Percentiles rank a stretch among this genome's conserved stretches.
Conservation (phyloP, 2,329 filamentous ascomycete species). For the Cercospora nicotianae region DNA sequence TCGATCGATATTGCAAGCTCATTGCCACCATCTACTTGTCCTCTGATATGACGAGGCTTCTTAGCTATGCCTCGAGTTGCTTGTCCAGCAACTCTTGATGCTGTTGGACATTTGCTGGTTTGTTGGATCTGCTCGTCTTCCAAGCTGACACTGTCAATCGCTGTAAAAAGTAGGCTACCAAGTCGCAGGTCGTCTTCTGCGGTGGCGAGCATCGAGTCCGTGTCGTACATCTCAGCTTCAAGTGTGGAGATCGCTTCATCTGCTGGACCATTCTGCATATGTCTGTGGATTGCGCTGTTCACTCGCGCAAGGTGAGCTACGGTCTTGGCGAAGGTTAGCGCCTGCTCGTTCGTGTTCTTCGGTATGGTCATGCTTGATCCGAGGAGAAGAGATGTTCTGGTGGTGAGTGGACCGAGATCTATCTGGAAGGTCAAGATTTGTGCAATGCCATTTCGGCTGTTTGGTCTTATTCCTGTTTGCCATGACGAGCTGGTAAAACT, state of each 20-base stretch:
- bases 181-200: conserved; percentile 12
- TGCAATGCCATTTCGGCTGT: not conserved
- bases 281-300: conserved; percentile 3
- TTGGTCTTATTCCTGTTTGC: not conserved
- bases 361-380: not conserved
- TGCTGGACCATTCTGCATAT: not conserved
- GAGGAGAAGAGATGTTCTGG: not conserved
- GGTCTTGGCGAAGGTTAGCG: not conserved
- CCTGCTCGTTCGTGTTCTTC: not conserved
- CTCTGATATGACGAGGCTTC: conserved; percentile 3
- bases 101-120: not conserved
- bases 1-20: not conserved
- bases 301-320: conserved; percentile 8
- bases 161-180: conserved; percentile 1
- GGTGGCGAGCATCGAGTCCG: conserved; percentile 2
- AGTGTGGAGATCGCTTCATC: not conserved
- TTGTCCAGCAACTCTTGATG: not conserved
- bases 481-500: not conserved
- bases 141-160: not conserved
- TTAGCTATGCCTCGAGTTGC: not conserved
- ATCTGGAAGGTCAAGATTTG: not conserved
- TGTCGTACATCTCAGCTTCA: not conserved
- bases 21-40: not conserved
- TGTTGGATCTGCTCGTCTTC: not conserved
- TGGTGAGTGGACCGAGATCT: not conserved